Percentiles rank a stretch among this genome's conserved stretches.
phyloP scores from a whole-genome alignment of 1,284 basidiomycete genomes.

The Ganoderma resinaceum region DNA sequence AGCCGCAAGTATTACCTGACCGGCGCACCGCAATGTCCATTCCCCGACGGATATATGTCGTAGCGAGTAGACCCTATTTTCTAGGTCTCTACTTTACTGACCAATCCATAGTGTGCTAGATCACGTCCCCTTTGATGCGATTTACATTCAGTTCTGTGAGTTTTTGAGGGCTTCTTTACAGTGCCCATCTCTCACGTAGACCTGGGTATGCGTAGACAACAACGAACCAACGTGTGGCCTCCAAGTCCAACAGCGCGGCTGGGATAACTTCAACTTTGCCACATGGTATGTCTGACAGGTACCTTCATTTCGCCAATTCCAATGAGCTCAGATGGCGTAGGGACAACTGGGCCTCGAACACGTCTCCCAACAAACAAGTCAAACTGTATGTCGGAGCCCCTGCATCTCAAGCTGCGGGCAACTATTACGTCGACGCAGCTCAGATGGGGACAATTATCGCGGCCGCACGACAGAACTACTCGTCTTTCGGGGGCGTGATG shows the following conservation, averaged over 20 bases:
- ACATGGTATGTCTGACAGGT: conserved; percentile 47
- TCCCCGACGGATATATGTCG: conserved; percentile 64
- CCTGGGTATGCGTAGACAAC: conserved; percentile 49
- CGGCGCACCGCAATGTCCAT: conserved; percentile 74
- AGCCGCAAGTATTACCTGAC: conserved; percentile 68
- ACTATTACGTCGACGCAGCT: conserved; percentile 57
- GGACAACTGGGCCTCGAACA: conserved; percentile 68
- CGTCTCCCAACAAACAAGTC: conserved; percentile 62
- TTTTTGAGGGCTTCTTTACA: background rate
- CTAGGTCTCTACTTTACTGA: background rate
- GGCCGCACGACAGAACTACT: conserved; percentile 47
- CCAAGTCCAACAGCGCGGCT: conserved; percentile 42
- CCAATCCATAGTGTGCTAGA: conserved; percentile 48
- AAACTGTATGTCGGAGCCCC: conserved; percentile 69
- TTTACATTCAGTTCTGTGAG: conserved; percentile 68
- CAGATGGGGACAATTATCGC: conserved; percentile 53
- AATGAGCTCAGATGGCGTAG: conserved; percentile 39
- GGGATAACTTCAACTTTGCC: conserved; percentile 57
- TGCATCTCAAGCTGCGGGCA: conserved; percentile 52
- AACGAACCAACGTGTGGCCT: conserved; percentile 57
- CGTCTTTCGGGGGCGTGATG: conserved; percentile 75
- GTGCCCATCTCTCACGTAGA: background rate
- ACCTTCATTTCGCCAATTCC: background rate
- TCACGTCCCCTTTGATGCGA: conserved; percentile 61
- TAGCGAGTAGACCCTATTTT: conserved; percentile 23